Evolutionary conservation across 2,329 filamentous ascomycete genomes (phyloP).

Genomic region (Amesomyces nigricolor): DNA sequence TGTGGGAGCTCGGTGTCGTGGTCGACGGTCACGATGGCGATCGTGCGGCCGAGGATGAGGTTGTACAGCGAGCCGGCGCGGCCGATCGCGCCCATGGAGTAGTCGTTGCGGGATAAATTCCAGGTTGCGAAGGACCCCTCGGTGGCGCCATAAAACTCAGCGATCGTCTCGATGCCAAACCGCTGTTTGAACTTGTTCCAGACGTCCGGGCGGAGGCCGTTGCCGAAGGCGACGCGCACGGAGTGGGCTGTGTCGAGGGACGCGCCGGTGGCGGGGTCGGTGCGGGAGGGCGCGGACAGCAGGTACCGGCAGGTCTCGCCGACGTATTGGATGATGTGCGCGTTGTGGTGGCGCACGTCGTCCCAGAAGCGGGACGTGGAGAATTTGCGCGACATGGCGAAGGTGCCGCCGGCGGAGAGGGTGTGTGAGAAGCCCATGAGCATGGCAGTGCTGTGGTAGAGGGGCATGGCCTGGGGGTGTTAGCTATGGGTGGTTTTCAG

Average conservation of each 20-base stretch:
- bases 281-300: conserved; percentile 58
- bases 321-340: conserved; percentile 80
- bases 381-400: conserved; percentile 72
- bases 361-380: conserved; percentile 72
- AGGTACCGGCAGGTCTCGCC: conserved; percentile 84
- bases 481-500: conserved; percentile 18
- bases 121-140: conserved; percentile 65
- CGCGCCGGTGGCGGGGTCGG: conserved; percentile 58
- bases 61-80: conserved; percentile 59
- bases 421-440: conserved; percentile 62
- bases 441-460: conserved; percentile 78
- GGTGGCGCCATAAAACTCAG: conserved; percentile 77
- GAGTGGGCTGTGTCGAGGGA: conserved; percentile 66
- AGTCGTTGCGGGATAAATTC: conserved; percentile 69
- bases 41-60: conserved; percentile 44
- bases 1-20: conserved; percentile 61
- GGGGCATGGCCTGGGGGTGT: conserved; percentile 66
- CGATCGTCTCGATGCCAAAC: conserved; percentile 67
- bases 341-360: conserved; percentile 63
- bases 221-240: conserved; percentile 73
- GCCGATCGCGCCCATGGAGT: conserved; percentile 71
- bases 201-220: conserved; percentile 77
- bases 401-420: conserved; percentile 56
- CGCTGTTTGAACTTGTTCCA: conserved; percentile 80
- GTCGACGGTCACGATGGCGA: conserved; percentile 64